Percentiles rank a stretch among this genome's conserved stretches.
These are phyloP conservation scores for Sclerotinia spermophila DNA, from an alignment of 2,329 filamentous ascomycete species.

Conservation along the genomic window DNA sequence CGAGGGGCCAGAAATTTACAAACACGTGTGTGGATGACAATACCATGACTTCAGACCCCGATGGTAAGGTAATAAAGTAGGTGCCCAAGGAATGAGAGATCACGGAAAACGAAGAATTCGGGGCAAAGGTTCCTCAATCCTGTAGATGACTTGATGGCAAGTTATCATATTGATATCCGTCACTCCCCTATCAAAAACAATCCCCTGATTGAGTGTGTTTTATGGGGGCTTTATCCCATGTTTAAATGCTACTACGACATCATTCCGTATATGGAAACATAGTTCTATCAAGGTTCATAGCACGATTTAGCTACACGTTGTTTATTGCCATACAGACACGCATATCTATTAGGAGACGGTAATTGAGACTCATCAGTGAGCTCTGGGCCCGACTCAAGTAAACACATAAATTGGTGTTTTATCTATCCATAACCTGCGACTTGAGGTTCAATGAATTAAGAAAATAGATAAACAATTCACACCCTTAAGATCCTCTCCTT, in stretches of 20 bases:
- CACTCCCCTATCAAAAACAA: not conserved
- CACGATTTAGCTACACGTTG: not conserved
- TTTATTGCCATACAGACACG: not conserved
- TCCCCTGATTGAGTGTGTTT: not conserved
- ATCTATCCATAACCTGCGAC: not conserved
- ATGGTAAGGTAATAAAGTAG: not conserved
- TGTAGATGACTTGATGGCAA: not conserved
- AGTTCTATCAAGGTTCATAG: not conserved
- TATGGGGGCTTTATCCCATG: not conserved
- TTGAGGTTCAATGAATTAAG: not conserved
- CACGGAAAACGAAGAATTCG: rapidly evolving
- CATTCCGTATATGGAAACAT: not conserved
- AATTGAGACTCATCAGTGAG: not conserved
- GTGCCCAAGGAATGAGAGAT: not conserved
- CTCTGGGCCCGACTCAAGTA: rapidly evolving
- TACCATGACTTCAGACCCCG: rapidly evolving
- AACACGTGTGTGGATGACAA: not conserved
- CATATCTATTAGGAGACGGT: not conserved
- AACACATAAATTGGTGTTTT: rapidly evolving
- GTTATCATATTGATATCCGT: not conserved
- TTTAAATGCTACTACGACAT: not conserved
- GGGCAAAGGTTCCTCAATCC: not conserved
- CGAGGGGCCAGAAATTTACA: rapidly evolving
- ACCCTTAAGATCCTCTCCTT: rapidly evolving
- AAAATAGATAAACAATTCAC: not conserved